A percentile compares a stretch with the other conserved stretches of the same genome.
phyloP scores from a whole-genome alignment of 148 eudicot genomes.

The Polygonum maritimum region DNA sequence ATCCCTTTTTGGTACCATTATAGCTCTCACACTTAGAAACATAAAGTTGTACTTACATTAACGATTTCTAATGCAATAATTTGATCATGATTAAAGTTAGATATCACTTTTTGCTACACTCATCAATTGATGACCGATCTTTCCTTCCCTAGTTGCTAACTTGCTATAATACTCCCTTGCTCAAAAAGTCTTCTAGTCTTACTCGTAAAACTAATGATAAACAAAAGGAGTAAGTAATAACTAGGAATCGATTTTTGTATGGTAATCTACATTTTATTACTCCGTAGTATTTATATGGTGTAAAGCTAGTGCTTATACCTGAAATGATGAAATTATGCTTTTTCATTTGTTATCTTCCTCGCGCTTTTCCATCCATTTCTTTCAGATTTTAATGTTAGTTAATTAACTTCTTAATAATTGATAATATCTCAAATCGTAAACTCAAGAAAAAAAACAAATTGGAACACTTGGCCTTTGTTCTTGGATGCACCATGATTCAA shows the following conservation, averaged over 20 bases:
- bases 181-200: background rate
- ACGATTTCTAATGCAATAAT: background rate
- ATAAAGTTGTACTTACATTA: background rate
- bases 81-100: slow-evolving; percentile 4
- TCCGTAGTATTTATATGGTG: no score
- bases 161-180: background rate
- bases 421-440: no score
- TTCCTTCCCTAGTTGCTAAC: background rate
- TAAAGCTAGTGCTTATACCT: background rate
- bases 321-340: background rate
- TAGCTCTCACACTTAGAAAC: background rate
- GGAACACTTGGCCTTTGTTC: background rate
- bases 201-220: background rate
- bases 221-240: background rate
- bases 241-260: background rate
- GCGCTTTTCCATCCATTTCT: background rate
- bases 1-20: no score
- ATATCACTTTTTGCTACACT: background rate
- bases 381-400: background rate
- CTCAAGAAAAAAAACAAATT: no score
- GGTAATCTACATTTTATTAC: no score
- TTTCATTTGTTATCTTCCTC: background rate
- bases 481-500: background rate
- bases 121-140: background rate
- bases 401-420: no score